Percentiles rank a stretch among this genome's conserved stretches.
Conservation (phyloP, 73 alveolate species). For the Paramecium sexaurelia region DNA sequence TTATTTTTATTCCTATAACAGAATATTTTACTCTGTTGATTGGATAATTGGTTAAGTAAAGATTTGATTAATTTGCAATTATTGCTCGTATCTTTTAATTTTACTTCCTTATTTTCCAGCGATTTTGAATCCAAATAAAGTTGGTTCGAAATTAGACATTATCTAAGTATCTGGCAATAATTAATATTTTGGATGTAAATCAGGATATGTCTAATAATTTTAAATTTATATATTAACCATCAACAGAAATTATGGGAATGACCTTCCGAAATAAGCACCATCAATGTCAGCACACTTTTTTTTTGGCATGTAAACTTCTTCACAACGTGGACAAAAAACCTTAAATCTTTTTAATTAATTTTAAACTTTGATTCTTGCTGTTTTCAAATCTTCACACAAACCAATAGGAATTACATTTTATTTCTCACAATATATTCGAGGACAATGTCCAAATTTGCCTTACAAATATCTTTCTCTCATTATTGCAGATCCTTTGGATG, state of each 20-base stretch:
- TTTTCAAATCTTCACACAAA: slow-evolving; percentile 82
- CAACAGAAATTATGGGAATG: slow-evolving; percentile 70
- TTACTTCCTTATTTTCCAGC: slow-evolving; percentile 46
- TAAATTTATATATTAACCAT: not conserved
- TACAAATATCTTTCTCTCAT: slow-evolving; percentile 77
- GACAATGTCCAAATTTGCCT: slow-evolving; percentile 90
- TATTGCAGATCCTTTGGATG: slow-evolving; percentile 82
- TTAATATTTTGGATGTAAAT: slow-evolving; percentile 32
- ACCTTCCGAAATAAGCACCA: slow-evolving; percentile 84
- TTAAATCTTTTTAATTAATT: not conserved
- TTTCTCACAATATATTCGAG: slow-evolving; percentile 92
- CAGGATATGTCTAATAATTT: slow-evolving; percentile 17
- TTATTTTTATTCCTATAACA: not conserved
- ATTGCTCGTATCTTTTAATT: not conserved
- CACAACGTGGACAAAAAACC: slow-evolving; percentile 91
- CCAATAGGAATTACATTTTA: slow-evolving; percentile 91
- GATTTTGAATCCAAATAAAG: slow-evolving; percentile 41
- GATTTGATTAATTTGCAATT: not conserved
- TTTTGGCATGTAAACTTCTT: slow-evolving; percentile 94
- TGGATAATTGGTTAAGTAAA: not conserved
- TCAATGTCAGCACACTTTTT: slow-evolving; percentile 82
- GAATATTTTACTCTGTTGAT: not conserved
- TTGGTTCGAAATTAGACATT: slow-evolving; percentile 8
- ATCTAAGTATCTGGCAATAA: slow-evolving; percentile 34
- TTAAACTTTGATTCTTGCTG: slow-evolving; percentile 86